Base-by-base conservation (phyloP, 2,329 filamentous ascomycete species). In the Tothia fuscella region DNA sequence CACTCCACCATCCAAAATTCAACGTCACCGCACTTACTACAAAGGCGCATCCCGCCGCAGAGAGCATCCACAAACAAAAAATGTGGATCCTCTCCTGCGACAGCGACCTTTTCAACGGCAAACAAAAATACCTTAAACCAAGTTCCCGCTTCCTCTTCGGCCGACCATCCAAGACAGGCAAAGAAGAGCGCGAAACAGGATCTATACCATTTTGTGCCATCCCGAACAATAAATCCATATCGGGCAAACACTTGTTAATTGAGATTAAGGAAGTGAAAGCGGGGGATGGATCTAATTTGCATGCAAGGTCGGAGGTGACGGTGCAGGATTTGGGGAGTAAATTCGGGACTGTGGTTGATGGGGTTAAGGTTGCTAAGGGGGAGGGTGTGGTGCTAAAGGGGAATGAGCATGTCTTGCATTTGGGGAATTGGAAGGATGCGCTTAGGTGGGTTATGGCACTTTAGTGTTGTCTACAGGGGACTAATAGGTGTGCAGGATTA, bases 261-360 rank as follows among this genome's bases (percentile, higher is more conserved):
- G 71, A 77, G 31, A 76, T 96, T 5, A 76, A 72, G 35, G 51
- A 63, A 0, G 80, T 89, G 28, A 63, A 67, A 30, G 64, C 77
- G 12, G 80, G 76, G 36, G 76, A 84, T 54, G 82, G 78, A 41
- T 71, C 74, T 45, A 72, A 76, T 45, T 63, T 82, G 12, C 70
- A 74, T 44, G 71, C 68, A 30, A 76, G 81, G 46, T 86, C 86
- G 1, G 68, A 67, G 39, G 61, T 96, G 42, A 81, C 71, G 3
- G 68, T 96, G 43, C 79, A 79, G 49, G 91, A 96, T 53, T 68
- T 82, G 47, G 69, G 75, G n/a, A 91, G 87, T 3, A 93, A 93
- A 55, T 78, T 80, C 47, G 89, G 91, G 10, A 94, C 88, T 0
- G 66, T 70, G 3, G 66, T 96, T 42, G 82, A 95, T 55, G 85